Evolutionary conservation across 257 asterid genomes (phyloP).

Genomic region (Petunia axillaris): DNA sequence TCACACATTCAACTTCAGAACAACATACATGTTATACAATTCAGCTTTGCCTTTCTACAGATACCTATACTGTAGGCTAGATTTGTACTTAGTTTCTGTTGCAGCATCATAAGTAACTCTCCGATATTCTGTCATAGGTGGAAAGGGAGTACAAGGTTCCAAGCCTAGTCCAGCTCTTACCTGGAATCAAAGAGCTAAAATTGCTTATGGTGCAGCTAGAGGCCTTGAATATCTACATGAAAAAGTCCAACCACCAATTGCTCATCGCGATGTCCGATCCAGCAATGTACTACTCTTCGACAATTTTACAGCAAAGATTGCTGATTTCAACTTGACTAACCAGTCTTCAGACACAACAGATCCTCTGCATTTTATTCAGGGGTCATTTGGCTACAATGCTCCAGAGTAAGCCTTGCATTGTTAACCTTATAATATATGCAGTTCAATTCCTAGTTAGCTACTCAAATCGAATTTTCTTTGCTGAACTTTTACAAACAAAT

Average conservation of each 20-base stretch:
- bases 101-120: neutral
- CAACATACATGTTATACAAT: no score
- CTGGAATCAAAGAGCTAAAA: conserved; percentile 79
- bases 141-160: conserved; percentile 86
- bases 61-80: neutral
- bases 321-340: conserved; percentile 73
- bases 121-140: conserved; percentile 44
- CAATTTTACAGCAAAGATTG: conserved; percentile 69
- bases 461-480: neutral
- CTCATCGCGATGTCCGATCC: conserved; percentile 83
- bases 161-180: conserved; percentile 77
- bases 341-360: conserved; percentile 58
- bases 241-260: conserved; percentile 72
- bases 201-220: conserved; percentile 80
- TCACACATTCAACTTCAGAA: no score
- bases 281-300: conserved; percentile 84
- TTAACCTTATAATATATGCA: neutral
- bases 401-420: conserved; percentile 61
- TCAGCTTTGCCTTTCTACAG: neutral
- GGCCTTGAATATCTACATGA: conserved; percentile 85
- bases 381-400: conserved; percentile 84
- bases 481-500: neutral
- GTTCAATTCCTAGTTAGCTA: neutral
- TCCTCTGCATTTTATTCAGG: conserved; percentile 58
- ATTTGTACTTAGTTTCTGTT: neutral